Conservation (phyloP, 192 early-diverging fungal genomes). For the Kappamyces sp. region DNA sequence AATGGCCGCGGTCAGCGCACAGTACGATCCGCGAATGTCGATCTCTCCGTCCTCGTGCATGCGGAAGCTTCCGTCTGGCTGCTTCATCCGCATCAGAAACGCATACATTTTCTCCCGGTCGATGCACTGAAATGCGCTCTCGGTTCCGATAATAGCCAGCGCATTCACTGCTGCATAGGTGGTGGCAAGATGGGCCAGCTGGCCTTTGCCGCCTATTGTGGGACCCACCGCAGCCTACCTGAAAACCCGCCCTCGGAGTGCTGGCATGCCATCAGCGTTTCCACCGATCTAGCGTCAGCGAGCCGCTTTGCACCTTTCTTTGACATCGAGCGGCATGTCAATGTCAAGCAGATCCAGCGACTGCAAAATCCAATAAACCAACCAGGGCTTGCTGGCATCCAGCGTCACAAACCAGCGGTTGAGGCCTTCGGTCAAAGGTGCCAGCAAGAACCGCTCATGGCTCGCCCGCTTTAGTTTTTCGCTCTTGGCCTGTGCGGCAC, state of each 20-base stretch:
- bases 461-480: constrained; percentile 39
- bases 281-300: constrained; percentile 39
- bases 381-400: constrained; percentile 88
- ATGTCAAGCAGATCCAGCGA: constrained; percentile 70
- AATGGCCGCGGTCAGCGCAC: constrained; percentile 69
- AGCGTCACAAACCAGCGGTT: constrained; percentile 53
- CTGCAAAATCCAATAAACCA: constrained; percentile 87
- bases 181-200: constrained; percentile 80
- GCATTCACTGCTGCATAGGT: constrained; percentile 86
- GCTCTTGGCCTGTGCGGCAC: neutral
- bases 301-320: constrained; percentile 31
- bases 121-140: constrained; percentile 62
- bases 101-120: constrained; percentile 57
- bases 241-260: constrained; percentile 73
- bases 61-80: constrained; percentile 78
- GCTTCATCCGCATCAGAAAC: constrained; percentile 81
- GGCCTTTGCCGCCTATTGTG: constrained; percentile 59
- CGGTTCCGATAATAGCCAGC: constrained; percentile 70
- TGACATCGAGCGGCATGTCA: constrained; percentile 41
- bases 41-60: constrained; percentile 92
- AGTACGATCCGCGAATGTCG: constrained; percentile 83
- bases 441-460: constrained; percentile 56
- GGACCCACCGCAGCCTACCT: constrained; percentile 17
- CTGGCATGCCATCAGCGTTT: constrained; percentile 63
- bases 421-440: constrained; percentile 42